Conservation (phyloP, 306 rosid genomes). For the Malus fusca region DNA sequence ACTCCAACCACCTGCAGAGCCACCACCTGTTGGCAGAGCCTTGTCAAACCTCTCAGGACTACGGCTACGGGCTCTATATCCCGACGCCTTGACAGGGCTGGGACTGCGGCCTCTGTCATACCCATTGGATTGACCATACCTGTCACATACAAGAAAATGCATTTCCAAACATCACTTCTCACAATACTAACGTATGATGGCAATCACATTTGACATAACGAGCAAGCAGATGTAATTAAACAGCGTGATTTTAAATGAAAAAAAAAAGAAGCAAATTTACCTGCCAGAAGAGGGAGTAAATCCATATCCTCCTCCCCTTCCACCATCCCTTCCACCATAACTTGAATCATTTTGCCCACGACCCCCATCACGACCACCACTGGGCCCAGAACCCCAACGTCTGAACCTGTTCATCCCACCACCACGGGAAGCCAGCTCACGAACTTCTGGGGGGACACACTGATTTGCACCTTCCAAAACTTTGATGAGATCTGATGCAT, state of each 20-base stretch:
- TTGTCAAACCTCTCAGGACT: constrained; percentile 52
- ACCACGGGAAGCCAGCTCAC: constrained; percentile 76
- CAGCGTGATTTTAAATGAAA: not conserved
- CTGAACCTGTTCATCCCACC: constrained; percentile 80
- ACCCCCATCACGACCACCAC: constrained; percentile 56
- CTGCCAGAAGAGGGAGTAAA: constrained; percentile 51
- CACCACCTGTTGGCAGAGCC: constrained; percentile 21
- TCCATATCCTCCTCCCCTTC: constrained; percentile 51
- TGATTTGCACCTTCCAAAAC: constrained; percentile 97
- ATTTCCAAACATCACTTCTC: constrained; percentile 10
- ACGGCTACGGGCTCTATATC: constrained; percentile 48
- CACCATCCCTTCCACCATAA: constrained; percentile 51
- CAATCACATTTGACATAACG: not conserved
- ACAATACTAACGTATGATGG: not conserved
- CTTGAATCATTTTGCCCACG: constrained; percentile 55
- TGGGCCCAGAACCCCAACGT: constrained; percentile 66
- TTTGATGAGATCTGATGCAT: constrained; percentile 89
- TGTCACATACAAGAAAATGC: constrained; percentile 19
- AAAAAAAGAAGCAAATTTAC: constrained; percentile 14
- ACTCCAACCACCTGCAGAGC: constrained; percentile 34
- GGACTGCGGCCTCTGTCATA: constrained; percentile 51
- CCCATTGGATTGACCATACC: constrained; percentile 36
- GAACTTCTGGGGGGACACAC: constrained; percentile 73
- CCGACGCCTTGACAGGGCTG: constrained; percentile 57
- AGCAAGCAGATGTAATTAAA: not conserved